phyloP scores from a whole-genome alignment of 2,329 filamentous ascomycete genomes.

The Helicocarpus griseus region DNA sequence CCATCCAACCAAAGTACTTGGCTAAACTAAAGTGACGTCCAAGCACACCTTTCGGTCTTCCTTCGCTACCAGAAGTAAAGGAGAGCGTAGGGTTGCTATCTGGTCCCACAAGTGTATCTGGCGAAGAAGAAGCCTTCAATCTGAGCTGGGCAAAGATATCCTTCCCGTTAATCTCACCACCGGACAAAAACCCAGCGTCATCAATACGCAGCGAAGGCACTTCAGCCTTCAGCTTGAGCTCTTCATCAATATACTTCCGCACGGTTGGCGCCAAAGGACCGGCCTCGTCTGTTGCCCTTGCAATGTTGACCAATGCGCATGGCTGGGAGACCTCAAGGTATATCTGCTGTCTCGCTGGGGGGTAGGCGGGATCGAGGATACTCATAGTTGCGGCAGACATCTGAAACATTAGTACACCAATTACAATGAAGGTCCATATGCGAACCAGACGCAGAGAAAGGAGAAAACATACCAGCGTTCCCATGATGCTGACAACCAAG shows the following conservation, averaged over 20 bases:
- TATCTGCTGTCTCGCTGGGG: conserved; percentile 69
- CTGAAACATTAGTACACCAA: not conserved
- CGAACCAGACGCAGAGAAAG: not conserved
- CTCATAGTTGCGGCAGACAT: conserved; percentile 48
- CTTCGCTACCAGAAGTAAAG: conserved; percentile 66
- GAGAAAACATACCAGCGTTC: conserved; percentile 23
- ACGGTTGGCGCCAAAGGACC: conserved; percentile 53
- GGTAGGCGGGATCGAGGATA: conserved; percentile 70
- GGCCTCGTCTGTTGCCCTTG: conserved; percentile 59
- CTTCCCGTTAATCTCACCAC: conserved; percentile 54
- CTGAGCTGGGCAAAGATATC: conserved; percentile 56
- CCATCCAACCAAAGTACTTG: conserved; percentile 92
- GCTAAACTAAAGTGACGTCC: conserved; percentile 80
- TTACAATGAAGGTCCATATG: too few species aligned
- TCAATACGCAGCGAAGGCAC: conserved; percentile 64
- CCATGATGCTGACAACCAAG: conserved; percentile 71
- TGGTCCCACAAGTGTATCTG: conserved; percentile 71
- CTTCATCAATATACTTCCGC: conserved; percentile 59
- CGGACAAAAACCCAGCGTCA: conserved; percentile 62
- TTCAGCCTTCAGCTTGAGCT: conserved; percentile 61
- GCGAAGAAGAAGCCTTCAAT: conserved; percentile 45
- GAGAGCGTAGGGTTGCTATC: conserved; percentile 70
- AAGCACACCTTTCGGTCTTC: conserved; percentile 73
- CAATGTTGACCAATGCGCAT: conserved; percentile 61
- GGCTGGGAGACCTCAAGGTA: conserved; percentile 74